Evolutionary conservation across 163 green algal genomes (phyloP).

Genomic region (Scenedesmus sp.): DNA sequence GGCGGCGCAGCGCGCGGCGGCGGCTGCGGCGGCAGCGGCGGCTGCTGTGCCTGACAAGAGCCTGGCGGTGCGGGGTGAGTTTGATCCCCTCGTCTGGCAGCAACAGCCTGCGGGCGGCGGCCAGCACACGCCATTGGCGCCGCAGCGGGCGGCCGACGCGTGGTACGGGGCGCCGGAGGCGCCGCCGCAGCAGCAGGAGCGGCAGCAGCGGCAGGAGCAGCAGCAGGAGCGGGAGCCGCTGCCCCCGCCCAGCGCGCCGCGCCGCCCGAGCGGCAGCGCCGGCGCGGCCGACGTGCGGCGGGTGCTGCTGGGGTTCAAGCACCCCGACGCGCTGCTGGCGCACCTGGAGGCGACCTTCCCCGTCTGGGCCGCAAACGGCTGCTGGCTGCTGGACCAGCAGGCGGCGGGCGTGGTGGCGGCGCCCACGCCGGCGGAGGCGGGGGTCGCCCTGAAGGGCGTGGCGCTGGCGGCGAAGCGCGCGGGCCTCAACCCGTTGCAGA

Average conservation of each 20-base stretch:
- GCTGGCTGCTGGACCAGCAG: conserved; percentile 40
- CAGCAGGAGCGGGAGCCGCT: conserved; percentile 24
- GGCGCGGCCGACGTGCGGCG: not conserved
- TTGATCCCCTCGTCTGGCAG: conserved; percentile 10
- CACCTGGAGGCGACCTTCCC: conserved; percentile 25
- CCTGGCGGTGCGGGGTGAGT: conserved; percentile 2
- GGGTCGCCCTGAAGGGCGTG: conserved; percentile 22
- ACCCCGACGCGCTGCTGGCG: conserved; percentile 10
- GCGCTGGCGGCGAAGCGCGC: conserved; percentile 37
- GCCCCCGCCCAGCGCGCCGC: not conserved
- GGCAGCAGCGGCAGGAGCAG: conserved; percentile 4
- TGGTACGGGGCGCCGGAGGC: not conserved
- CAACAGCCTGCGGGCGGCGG: not conserved
- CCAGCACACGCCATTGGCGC: no score
- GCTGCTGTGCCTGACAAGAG: conserved; percentile 24
- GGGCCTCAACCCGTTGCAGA: not conserved
- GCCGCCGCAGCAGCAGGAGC: not conserved
- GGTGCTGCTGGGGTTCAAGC: conserved; percentile 23
- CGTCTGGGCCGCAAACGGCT: conserved; percentile 36
- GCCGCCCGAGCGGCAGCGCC: not conserved
- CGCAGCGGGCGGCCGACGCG: conserved; percentile 3
- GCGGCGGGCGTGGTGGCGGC: conserved; percentile 28
- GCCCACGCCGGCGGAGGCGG: conserved; percentile 38
- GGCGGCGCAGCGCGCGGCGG: no score
- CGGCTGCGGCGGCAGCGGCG: conserved; percentile 1